Percentiles rank a stretch among this genome's conserved stretches.
Conservation (phyloP, 768 basidiomycete genomes). For the Mycena metata region DNA sequence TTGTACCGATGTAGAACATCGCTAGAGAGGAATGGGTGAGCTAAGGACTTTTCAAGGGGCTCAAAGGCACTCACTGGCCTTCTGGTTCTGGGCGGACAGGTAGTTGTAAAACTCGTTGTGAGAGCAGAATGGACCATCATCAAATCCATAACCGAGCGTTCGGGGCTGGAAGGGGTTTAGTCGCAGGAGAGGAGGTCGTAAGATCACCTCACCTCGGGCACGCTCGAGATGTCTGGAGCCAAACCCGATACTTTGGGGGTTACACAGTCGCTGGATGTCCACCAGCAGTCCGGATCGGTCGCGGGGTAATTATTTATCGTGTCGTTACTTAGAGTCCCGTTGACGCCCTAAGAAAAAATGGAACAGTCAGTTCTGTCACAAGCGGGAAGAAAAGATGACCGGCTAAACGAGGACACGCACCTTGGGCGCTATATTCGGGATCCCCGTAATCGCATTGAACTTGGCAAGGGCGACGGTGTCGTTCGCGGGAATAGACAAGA, state of each 20-base stretch:
- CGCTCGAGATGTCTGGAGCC: constrained; percentile 56
- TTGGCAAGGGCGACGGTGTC: constrained; percentile 59
- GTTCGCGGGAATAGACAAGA: neutral
- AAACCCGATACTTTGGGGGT: constrained; percentile 62
- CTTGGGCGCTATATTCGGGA: constrained; percentile 68
- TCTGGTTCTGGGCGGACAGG: constrained; percentile 65
- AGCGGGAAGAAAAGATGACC: no score
- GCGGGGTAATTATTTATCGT: constrained; percentile 2
- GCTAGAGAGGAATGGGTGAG: constrained; percentile 48
- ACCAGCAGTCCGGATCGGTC: constrained; percentile 49
- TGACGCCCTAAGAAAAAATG: constrained; percentile 3
- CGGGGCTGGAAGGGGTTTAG: constrained; percentile 54
- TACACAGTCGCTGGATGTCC: constrained; percentile 58
- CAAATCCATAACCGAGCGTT: constrained; percentile 72
- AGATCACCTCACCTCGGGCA: constrained; percentile 61
- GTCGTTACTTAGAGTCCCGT: neutral
- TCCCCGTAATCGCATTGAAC: constrained; percentile 59
- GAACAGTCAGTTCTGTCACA: no score
- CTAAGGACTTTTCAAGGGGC: neutral
- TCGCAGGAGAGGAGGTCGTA: neutral
- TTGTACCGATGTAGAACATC: constrained; percentile 75
- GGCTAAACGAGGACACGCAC: no score
- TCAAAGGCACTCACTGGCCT: constrained; percentile 64
- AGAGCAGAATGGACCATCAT: constrained; percentile 76
- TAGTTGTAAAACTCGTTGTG: constrained; percentile 75